Base-by-base conservation (phyloP, 208 protist genomes). In the Leptomonas pyrrhocoris region DNA sequence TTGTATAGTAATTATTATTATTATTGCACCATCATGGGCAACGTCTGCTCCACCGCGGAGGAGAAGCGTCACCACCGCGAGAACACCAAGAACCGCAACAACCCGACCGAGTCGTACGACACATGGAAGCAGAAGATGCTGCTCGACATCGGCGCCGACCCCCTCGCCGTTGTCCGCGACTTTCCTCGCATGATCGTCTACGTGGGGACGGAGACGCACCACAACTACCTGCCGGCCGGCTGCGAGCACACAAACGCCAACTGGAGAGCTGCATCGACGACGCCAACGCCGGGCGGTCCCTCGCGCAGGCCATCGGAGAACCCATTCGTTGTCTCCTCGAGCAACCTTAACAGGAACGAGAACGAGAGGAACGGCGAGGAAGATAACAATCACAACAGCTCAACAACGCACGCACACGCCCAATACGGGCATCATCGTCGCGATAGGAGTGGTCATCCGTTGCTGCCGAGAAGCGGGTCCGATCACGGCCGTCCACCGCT, bases 131-230 rank as follows among this genome's bases (percentile, higher is more conserved):
- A 71, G 25, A 83, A 82, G 42, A 74, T 86, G 71, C 66, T 82
- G 40, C 60, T 80, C 0, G 81, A 83, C 34, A 73, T 93, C 59
- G 79, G 75, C 19, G 55, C 57, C 9, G 83, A 92, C 67, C 83
- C 86, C 5, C 50, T 77, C 11, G 77, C 75, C 49, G 90, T 95
- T 51, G 76, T 86, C 2, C 84, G 90, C n/a, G 90, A 95, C 75
- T 92, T 95, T 23, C 90, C 90, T 5, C 79, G 90, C 38, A 91
- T 87, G 74, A 59, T 64, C 13, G 79, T 93, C 4, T 84, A 77
- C 61, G 84, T 93, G 7, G 40, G 72, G 38, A 77, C 77, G 16
- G 58, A 71, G 28, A 54, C 34, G 40, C 43, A 54, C 34, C 28
- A 48, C 34, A 57, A 64, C 45, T 46, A 58, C 48, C n/a, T 45